Evolutionary conservation across 106 monocot species (phyloP).

Genomic region (Acorus calamus): DNA sequence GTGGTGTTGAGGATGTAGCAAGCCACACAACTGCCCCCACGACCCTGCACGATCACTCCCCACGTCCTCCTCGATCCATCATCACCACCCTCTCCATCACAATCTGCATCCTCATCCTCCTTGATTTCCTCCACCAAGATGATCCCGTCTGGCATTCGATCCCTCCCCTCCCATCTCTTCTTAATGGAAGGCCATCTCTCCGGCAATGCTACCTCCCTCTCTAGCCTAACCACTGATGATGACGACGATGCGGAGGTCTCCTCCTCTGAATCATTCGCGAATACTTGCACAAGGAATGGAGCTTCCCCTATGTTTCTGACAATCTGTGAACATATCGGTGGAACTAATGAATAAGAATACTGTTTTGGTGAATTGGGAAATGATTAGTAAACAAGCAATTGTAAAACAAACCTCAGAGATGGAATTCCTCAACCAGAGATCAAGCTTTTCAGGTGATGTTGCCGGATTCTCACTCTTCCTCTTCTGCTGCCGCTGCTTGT

Average conservation of each 20-base stretch:
- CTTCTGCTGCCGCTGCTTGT: too few species aligned
- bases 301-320: constrained; percentile 55
- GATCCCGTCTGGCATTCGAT: constrained; percentile 42
- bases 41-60: constrained; percentile 68
- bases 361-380: too few species aligned
- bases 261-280: constrained; percentile 4
- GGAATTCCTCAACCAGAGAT: constrained; percentile 55
- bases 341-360: neutral
- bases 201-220: constrained; percentile 38
- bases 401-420: constrained; percentile 35
- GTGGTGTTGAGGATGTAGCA: constrained; percentile 74
- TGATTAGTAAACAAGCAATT: neutral
- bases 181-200: constrained; percentile 47
- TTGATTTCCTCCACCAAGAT: constrained; percentile 60
- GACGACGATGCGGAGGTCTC: neutral
- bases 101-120: neutral
- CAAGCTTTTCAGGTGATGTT: constrained; percentile 33
- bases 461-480: constrained; percentile 1
- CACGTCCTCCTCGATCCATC: constrained; percentile 16
- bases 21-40: constrained; percentile 38
- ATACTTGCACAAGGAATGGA: constrained; percentile 56
- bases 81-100: neutral
- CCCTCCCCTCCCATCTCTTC: constrained; percentile 26
- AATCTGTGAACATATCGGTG: constrained; percentile 24
- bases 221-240: constrained; percentile 18